phyloP scores from a whole-genome alignment of 306 rosid species.

The Gillenia trifoliata region DNA sequence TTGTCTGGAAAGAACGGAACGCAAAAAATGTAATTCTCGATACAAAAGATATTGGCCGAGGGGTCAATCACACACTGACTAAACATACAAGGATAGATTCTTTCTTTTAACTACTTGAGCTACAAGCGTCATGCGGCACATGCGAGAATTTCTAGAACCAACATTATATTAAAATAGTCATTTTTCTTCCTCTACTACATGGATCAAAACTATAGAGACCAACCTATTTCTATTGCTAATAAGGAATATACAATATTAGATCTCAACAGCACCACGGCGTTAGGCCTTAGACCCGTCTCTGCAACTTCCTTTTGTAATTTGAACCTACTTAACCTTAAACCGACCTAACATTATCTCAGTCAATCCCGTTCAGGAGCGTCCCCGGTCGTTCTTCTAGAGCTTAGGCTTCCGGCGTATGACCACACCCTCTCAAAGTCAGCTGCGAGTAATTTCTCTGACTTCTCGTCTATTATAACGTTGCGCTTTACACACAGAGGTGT shows the following conservation, averaged over 20 bases:
- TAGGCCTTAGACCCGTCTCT: constrained; percentile 17
- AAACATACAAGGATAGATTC: no score
- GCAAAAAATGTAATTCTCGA: neutral
- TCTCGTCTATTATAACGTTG: constrained; percentile 34
- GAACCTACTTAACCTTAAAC: constrained; percentile 11
- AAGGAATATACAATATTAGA: constrained; percentile 32
- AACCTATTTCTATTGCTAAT: constrained; percentile 42
- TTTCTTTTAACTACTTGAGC: neutral
- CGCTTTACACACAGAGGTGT: constrained; percentile 35
- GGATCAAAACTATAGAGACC: constrained; percentile 27
- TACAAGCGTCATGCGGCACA: neutral
- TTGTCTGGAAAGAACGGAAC: neutral
- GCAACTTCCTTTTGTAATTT: neutral
- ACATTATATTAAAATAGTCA: neutral
- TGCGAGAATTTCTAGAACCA: neutral
- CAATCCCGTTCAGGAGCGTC: constrained; percentile 75
- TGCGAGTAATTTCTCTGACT: constrained; percentile 36
- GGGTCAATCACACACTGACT: neutral
- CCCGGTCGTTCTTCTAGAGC: constrained; percentile 61
- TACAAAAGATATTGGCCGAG: neutral
- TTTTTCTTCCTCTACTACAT: neutral
- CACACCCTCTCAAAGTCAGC: constrained; percentile 65
- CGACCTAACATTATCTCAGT: constrained; percentile 12
- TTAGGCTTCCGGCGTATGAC: constrained; percentile 76
- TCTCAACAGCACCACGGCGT: neutral